These are phyloP conservation scores for Pulveroboletus frians DNA, from an alignment of 768 basidiomycete genomes.

Conservation along the genomic window DNA sequence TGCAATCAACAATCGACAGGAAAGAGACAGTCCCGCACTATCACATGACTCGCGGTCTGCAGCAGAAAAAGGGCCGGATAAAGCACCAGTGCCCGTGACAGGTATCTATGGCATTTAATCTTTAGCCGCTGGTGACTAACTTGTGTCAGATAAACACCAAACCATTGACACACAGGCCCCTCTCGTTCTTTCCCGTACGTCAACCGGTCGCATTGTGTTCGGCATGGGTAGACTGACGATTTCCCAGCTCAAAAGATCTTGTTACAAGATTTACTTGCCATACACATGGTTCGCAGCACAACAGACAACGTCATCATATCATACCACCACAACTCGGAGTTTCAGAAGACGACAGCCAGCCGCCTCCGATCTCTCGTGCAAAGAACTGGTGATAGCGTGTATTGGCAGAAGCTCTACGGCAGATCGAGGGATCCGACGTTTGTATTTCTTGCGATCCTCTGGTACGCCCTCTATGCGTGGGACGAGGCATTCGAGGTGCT, in stretches of 20 bases:
- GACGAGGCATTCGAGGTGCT: conserved; percentile 53
- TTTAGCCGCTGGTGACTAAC: not conserved
- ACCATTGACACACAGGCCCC: conserved; percentile 52
- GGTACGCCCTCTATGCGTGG: conserved; percentile 61
- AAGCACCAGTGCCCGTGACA: conserved; percentile 6
- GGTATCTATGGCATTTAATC: conserved; percentile 10
- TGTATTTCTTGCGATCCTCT: conserved; percentile 46
- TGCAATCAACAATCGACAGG: conserved; percentile 29
- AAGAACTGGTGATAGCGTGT: conserved; percentile 31
- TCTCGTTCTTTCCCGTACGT: conserved; percentile 34
- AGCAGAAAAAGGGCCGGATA: conserved; percentile 5
- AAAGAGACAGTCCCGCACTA: conserved; percentile 11
- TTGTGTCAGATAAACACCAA: conserved; percentile 14
- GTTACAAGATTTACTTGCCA: conserved; percentile 44
- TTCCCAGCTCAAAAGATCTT: conserved; percentile 19
- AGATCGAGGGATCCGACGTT: conserved; percentile 48
- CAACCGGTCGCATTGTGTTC: not conserved
- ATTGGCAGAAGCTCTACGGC: conserved; percentile 29
- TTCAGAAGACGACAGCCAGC: conserved; percentile 25
- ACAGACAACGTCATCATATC: conserved; percentile 23
- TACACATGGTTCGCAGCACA: conserved; percentile 46
- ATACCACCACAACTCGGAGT: conserved; percentile 26
- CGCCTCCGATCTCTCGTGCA: conserved; percentile 27
- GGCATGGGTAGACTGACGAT: not conserved
- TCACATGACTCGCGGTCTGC: conserved; percentile 10